A percentile compares a stretch with the other conserved stretches of the same genome.
Conservation (phyloP, 768 basidiomycete genomes). For the Mycena galopus region DNA sequence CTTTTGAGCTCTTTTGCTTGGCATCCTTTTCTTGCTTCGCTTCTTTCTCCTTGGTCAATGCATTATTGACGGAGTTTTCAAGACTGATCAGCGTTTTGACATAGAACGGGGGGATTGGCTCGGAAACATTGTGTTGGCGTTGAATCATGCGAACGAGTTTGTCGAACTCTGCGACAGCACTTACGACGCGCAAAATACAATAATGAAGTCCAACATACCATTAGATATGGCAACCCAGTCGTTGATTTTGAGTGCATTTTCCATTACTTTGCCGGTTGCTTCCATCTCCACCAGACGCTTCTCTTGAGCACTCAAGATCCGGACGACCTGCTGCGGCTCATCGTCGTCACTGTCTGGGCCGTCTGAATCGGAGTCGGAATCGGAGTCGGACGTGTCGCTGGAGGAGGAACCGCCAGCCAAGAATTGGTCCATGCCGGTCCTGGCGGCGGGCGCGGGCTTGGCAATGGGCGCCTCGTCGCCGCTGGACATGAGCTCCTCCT, state of each 20-base stretch:
- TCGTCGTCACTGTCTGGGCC: conserved; percentile 73
- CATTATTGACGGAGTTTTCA: conserved; percentile 79
- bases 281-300: conserved; percentile 97
- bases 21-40: conserved; percentile 96
- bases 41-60: conserved; percentile 89
- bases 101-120: conserved; percentile 90
- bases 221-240: conserved; percentile 95
- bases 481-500: conserved; percentile 84
- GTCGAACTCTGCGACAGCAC: conserved; percentile 83
- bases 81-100: conserved; percentile 80
- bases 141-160: conserved; percentile 93
- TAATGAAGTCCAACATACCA: conserved; percentile 62
- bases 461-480: conserved; percentile 71
- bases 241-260: conserved; percentile 95
- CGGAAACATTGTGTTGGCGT: conserved; percentile 86
- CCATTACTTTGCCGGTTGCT: conserved; percentile 88
- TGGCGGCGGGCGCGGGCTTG: conserved; percentile 60
- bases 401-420: conserved; percentile 72
- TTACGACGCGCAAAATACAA: background rate
- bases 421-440: conserved; percentile 83
- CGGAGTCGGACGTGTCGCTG: conserved; percentile 61
- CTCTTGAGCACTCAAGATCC: conserved; percentile 90
- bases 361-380: conserved; percentile 51
- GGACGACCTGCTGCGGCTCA: conserved; percentile 76
- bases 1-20: conserved; percentile 85